Evolutionary conservation across 139 green algal genomes (phyloP), one percentile per base, ranked within the genome.

Genomic region (Penium margaritaceum): DNA sequence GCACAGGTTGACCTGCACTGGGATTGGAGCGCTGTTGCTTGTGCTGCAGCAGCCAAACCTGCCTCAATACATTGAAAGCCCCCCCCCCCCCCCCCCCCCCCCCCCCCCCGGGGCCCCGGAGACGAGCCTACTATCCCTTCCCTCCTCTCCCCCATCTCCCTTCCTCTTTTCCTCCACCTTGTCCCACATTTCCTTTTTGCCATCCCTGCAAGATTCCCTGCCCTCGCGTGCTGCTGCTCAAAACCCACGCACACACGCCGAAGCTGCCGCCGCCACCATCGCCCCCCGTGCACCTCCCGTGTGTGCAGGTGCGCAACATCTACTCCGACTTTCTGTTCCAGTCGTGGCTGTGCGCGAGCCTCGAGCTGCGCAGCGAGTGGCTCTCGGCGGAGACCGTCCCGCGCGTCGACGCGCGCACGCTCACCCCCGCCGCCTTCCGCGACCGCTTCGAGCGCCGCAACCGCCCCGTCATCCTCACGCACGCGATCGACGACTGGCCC

Each of bases 251-350:
- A n/a, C n/a, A n/a, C n/a, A n/a, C n/a, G n/a, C n/a, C n/a, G n/a
- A n/a, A n/a, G n/a, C n/a, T n/a, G 30, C 27, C 39, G 15, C 5
- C 39, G 9, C 19, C 36, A n/a, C 43, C n/a, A 21, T 0, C 41
- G n/a, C n/a, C 14, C 12, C 19, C 17, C 21, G n/a, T n/a, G n/a
- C n/a, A n/a, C n/a, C n/a, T n/a, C n/a, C n/a, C n/a, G n/a, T n/a
- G n/a, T n/a, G n/a, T n/a, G n/a, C 55, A 77, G 70, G 70, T 79
- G 37, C 37, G 27, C 27, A 36, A 39, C 38, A 47, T 79, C 38
- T 79, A 74, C 27, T 79, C 72, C 15, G 92, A 97, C 78, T 63
- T 95, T 44, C 81, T 97, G 38, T 93, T 96, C 83, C 88, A 93
- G 69, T 79, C 90, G 15, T 96, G 88, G 86, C 83, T 89, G 43